Evolutionary conservation across 192 early-diverging fungal species (phyloP).

Genomic region (Mortierella antarctica): DNA sequence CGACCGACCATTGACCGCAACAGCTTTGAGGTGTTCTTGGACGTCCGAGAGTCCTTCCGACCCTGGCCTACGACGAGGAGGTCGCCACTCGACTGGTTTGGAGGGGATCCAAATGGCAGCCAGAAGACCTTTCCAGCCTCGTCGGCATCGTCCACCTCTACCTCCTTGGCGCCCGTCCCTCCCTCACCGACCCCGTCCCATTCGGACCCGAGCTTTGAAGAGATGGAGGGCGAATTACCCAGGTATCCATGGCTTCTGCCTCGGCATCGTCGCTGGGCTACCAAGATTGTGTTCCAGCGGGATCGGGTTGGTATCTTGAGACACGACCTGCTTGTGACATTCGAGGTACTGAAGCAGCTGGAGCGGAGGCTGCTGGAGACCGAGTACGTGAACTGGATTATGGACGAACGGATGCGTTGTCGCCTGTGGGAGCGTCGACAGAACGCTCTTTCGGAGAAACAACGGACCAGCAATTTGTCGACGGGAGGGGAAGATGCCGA

Average conservation of each 20-base stretch:
- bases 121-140: not conserved
- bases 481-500: not conserved
- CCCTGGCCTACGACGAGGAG: slow-evolving; percentile 6
- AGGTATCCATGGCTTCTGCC: slow-evolving; percentile 55
- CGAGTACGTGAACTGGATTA: slow-evolving; percentile 66
- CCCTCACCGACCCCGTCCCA: not conserved
- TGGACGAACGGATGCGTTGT: slow-evolving; percentile 58
- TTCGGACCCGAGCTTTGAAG: not conserved
- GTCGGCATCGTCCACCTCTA: not conserved
- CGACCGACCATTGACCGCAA: slow-evolving; percentile 18
- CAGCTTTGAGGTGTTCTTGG: slow-evolving; percentile 51
- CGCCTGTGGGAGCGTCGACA: slow-evolving; percentile 33
- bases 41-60: slow-evolving; percentile 38
- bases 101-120: not conserved
- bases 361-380: slow-evolving; percentile 59
- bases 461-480: too few species aligned
- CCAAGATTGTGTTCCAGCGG: slow-evolving; percentile 56
- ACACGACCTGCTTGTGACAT: slow-evolving; percentile 60
- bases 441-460: not conserved
- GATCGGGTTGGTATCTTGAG: slow-evolving; percentile 59
- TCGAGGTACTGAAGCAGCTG: slow-evolving; percentile 59
- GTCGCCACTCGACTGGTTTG: slow-evolving; percentile 27
- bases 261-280: slow-evolving; percentile 58
- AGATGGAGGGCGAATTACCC: not conserved
- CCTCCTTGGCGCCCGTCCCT: not conserved